These are phyloP conservation scores for Hypoxylon cercidicola DNA, from an alignment of 495 filamentous ascomycete genomes.

Conservation along the genomic window DNA sequence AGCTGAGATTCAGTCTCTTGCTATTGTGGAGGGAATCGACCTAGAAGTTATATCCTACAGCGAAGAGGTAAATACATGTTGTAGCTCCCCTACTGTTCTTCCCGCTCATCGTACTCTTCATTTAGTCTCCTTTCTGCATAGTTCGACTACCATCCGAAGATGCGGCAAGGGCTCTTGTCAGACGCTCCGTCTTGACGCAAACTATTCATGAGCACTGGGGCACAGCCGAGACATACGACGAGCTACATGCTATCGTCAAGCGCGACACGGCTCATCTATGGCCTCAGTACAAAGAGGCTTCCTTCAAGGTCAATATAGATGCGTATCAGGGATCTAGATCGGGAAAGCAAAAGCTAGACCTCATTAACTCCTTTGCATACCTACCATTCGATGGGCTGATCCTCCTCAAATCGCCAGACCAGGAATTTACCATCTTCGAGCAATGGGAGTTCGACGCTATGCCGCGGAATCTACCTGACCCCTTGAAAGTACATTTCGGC, in stretches of 20 bases:
- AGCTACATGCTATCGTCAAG: slow-evolving; percentile 73
- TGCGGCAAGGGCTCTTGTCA: slow-evolving; percentile 72
- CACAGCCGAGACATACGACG: slow-evolving; percentile 69
- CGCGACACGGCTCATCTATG: slow-evolving; percentile 69
- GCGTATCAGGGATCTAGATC: slow-evolving; percentile 76
- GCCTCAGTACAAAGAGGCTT: slow-evolving; percentile 65
- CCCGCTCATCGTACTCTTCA: slow-evolving; percentile 23
- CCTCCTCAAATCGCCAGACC: slow-evolving; percentile 73
- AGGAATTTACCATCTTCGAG: slow-evolving; percentile 82
- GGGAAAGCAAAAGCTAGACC: slow-evolving; percentile 63
- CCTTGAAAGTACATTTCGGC: slow-evolving; percentile 74
- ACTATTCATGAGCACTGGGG: slow-evolving; percentile 93
- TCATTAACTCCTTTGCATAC: slow-evolving; percentile 86
- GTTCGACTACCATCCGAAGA: slow-evolving; percentile 72
- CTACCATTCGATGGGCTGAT: slow-evolving; percentile 81
- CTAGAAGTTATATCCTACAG: slow-evolving; percentile 78
- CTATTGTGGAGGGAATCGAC: slow-evolving; percentile 71
- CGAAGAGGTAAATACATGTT: slow-evolving; percentile 66
- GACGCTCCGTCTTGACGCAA: slow-evolving; percentile 81
- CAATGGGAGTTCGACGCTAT: slow-evolving; percentile 70
- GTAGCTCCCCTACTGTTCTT: neutral
- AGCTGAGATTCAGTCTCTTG: slow-evolving; percentile 86
- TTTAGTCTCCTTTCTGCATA: slow-evolving; percentile 84
- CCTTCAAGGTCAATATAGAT: slow-evolving; percentile 88
- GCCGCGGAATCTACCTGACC: slow-evolving; percentile 55